phyloP scores from a whole-genome alignment of 371 early-diverging fungal species.

The Furculomyces boomerangus region DNA sequence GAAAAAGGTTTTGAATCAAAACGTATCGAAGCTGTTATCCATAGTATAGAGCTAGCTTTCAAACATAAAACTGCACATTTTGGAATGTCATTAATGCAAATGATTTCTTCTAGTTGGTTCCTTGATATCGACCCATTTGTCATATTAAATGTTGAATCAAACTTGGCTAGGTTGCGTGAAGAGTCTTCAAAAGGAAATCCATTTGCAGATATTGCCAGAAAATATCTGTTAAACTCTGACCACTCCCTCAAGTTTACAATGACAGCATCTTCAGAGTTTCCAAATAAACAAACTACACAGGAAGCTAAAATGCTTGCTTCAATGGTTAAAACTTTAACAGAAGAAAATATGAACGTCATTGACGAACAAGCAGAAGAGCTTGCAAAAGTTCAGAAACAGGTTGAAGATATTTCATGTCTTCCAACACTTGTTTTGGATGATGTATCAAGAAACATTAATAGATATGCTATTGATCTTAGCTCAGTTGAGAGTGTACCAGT shows the following conservation, averaged over 20 bases:
- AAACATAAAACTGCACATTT: constrained; percentile 81
- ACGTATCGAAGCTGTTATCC: constrained; percentile 73
- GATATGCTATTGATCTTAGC: constrained; percentile 44
- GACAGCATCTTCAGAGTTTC: constrained; percentile 54
- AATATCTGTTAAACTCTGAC: constrained; percentile 56
- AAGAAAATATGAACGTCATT: constrained; percentile 35
- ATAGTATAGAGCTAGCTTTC: constrained; percentile 72
- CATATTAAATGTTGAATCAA: constrained; percentile 58
- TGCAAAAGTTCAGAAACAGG: constrained; percentile 43
- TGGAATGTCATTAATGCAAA: constrained; percentile 66
- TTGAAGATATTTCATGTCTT: constrained; percentile 60
- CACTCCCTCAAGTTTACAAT: constrained; percentile 64
- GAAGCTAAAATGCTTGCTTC: constrained; percentile 44
- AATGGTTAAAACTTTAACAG: constrained; percentile 36
- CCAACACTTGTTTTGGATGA: constrained; percentile 64
- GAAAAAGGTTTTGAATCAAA: constrained; percentile 56
- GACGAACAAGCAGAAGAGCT: constrained; percentile 39
- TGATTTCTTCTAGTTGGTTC: constrained; percentile 63
- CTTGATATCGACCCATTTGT: constrained; percentile 77
- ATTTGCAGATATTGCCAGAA: constrained; percentile 54
- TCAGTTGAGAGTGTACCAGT: constrained; percentile 33
- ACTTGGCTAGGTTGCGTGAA: constrained; percentile 47
- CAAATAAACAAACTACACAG: constrained; percentile 28
- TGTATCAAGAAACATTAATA: constrained; percentile 39
- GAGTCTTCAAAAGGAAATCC: constrained; percentile 34